phyloP scores from a whole-genome alignment of 768 basidiomycete species.

The Lentinula lateritia region DNA sequence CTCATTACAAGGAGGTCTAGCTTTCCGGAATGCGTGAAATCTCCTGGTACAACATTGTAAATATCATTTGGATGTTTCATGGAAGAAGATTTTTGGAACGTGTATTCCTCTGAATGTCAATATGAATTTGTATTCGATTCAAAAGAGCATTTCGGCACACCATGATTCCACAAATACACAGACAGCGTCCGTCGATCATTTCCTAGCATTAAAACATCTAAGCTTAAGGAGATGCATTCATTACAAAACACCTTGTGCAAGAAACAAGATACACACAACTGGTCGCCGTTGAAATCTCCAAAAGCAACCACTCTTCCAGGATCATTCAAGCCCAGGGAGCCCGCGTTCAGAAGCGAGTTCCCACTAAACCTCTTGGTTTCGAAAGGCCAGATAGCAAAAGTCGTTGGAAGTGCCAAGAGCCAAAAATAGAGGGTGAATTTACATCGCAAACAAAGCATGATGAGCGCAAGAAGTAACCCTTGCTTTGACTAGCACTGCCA shows the following conservation, averaged over 20 bases:
- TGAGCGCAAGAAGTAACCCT: neutral
- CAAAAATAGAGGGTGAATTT: neutral
- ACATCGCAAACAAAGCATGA: constrained; percentile 1
- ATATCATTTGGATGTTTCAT: constrained; percentile 55
- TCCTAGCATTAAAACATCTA: constrained; percentile 76
- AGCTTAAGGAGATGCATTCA: constrained; percentile 31
- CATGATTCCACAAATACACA: constrained; percentile 79
- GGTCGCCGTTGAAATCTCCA: constrained; percentile 95
- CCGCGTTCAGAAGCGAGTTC: constrained; percentile 77
- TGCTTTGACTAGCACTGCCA: neutral
- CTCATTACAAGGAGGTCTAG: constrained; percentile 90
- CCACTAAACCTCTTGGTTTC: constrained; percentile 78
- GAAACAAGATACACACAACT: constrained; percentile 60
- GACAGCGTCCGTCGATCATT: constrained; percentile 74
- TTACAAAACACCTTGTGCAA: neutral
- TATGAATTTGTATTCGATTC: neutral
- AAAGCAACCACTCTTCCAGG: constrained; percentile 78
- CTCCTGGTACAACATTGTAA: constrained; percentile 85
- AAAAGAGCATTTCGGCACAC: constrained; percentile 31
- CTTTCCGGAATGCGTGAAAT: constrained; percentile 89
- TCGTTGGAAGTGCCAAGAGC: neutral
- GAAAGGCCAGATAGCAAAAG: constrained; percentile 69
- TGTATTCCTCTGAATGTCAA: constrained; percentile 44
- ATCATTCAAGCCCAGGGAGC: constrained; percentile 70
- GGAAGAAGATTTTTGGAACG: constrained; percentile 42